A percentile compares a stretch with the other conserved stretches of the same genome.
phyloP scores from a whole-genome alignment of 2,329 filamentous ascomycete species.

The Biscogniauxia mediterranea region DNA sequence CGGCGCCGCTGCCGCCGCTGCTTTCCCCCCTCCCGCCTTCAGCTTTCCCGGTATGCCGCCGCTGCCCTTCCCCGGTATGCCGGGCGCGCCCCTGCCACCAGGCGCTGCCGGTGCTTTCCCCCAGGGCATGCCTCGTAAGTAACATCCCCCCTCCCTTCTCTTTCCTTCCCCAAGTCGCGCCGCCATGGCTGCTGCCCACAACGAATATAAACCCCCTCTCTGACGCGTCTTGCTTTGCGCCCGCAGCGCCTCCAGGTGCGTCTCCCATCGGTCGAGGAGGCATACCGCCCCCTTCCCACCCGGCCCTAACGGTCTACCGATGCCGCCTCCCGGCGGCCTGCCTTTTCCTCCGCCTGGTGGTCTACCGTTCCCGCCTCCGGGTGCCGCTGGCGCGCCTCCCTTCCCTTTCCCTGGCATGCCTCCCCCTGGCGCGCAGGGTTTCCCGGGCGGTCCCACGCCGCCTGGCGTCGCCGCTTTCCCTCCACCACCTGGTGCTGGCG shows the following conservation, averaged over 20 bases:
- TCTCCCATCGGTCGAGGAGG: constrained; percentile 40
- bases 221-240: constrained; percentile 9
- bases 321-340: constrained; percentile 44
- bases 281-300: constrained; percentile 45
- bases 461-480: constrained; percentile 30
- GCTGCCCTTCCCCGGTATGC: constrained; percentile 36
- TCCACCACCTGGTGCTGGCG: constrained; percentile 31
- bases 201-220: constrained; percentile 7
- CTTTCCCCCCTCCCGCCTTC: constrained; percentile 53
- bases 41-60: constrained; percentile 55
- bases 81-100: constrained; percentile 47
- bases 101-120: constrained; percentile 48
- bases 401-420: constrained; percentile 50
- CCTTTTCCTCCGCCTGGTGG: constrained; percentile 34
- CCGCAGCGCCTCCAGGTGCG: constrained; percentile 48
- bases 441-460: constrained; percentile 39
- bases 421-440: constrained; percentile 36
- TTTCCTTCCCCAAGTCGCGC: no score
- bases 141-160: neutral
- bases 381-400: constrained; percentile 44
- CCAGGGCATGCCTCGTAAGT: constrained; percentile 56
- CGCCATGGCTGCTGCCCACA: no score
- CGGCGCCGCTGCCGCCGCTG: constrained; percentile 32
- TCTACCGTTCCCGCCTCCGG: constrained; percentile 35
- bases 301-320: constrained; percentile 38